These are phyloP conservation scores for Catenaria anguillulae DNA, from an alignment of 371 early-diverging fungal species.

Conservation along the genomic window DNA sequence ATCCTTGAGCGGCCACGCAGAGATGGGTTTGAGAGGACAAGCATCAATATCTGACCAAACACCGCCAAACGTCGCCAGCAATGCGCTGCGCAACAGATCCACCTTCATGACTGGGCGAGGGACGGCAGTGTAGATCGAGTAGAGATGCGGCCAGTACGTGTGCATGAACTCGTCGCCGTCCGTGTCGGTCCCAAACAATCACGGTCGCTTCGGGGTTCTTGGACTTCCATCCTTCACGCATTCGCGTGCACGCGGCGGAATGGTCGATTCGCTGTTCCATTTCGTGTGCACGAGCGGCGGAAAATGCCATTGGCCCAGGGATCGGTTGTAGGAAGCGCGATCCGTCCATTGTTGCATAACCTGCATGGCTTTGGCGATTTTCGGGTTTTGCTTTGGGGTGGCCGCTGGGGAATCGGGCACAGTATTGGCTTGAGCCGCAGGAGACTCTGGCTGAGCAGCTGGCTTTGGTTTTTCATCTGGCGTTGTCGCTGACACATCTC, in stretches of 20 bases:
- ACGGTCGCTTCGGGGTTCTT: conserved; percentile 5
- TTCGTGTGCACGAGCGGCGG: neutral
- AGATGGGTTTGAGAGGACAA: conserved; percentile 1
- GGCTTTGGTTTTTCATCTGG: too few species aligned
- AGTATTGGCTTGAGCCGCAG: too few species aligned
- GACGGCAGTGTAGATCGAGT: neutral
- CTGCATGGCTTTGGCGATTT: too few species aligned
- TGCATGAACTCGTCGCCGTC: conserved; percentile 6
- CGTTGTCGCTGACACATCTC: too few species aligned
- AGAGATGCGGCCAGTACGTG: neutral
- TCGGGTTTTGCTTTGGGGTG: too few species aligned
- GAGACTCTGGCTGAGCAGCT: too few species aligned
- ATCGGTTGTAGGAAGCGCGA: too few species aligned
- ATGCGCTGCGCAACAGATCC: conserved; percentile 9
- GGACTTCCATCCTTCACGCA: conserved; percentile 1
- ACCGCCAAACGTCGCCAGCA: conserved; percentile 13
- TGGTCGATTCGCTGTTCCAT: too few species aligned
- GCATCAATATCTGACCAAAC: conserved; percentile 10
- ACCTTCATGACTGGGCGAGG: conserved; percentile 6
- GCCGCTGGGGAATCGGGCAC: too few species aligned
- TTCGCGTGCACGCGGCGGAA: neutral
- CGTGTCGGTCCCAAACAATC: conserved; percentile 10
- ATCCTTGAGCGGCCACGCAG: neutral
- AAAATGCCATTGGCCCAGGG: neutral
- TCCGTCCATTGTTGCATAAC: too few species aligned